These are phyloP conservation scores for Lentinula boryana DNA, from an alignment of 768 basidiomycete genomes.

Conservation along the genomic window DNA sequence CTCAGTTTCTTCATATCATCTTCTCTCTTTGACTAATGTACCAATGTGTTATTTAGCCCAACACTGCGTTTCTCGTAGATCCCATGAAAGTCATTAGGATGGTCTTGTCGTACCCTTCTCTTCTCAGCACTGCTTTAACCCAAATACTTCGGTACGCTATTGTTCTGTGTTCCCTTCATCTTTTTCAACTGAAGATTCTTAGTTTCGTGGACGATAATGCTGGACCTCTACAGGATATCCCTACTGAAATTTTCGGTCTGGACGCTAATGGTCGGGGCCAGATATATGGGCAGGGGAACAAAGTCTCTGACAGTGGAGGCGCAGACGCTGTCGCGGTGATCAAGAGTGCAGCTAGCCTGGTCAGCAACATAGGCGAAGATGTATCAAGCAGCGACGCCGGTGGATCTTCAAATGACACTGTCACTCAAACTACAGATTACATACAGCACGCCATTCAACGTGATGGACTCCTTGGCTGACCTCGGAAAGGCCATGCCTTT, in stretches of 20 bases:
- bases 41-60: background rate
- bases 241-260: background rate
- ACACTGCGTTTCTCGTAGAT: constrained; percentile 4
- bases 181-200: background rate
- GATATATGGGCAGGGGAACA: background rate
- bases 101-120: background rate
- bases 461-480: constrained; percentile 26
- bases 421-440: background rate
- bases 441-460: constrained; percentile 23
- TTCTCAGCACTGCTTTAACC: background rate
- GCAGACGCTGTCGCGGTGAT: background rate
- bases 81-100: background rate
- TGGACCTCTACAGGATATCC: constrained; percentile 1
- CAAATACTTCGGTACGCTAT: constrained; percentile 2
- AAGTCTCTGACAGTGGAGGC: background rate
- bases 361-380: background rate
- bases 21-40: background rate
- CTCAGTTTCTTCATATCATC: background rate
- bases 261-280: background rate
- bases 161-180: background rate
- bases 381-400: background rate
- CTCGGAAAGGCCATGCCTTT: constrained; percentile 30
- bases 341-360: background rate
- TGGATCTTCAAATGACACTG: background rate
- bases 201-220: constrained; percentile 1